Evolutionary conservation across 2,329 filamentous ascomycete genomes (phyloP).

Genomic region (Aspergillus sp.): DNA sequence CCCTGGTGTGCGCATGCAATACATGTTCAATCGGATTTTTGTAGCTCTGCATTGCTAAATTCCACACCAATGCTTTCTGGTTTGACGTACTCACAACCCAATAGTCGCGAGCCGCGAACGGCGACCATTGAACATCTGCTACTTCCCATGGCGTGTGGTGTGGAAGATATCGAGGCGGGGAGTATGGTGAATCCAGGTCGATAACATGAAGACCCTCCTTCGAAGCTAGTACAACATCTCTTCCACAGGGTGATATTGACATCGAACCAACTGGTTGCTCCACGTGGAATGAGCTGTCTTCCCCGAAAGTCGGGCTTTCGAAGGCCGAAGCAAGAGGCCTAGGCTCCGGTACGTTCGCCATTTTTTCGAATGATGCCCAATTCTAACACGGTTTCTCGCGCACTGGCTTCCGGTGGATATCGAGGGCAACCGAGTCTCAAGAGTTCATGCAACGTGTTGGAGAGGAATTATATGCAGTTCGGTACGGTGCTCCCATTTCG

Average conservation of each 20-base stretch:
- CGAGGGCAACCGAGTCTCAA: conserved; percentile 4
- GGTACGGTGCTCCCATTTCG: conserved; percentile 13
- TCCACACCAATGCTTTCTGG: conserved; percentile 92
- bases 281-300: conserved; percentile 78
- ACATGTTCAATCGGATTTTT: conserved; percentile 86
- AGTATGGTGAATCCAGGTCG: conserved; percentile 85
- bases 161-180: conserved; percentile 75
- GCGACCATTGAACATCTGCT: conserved; percentile 94
- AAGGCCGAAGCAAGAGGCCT: conserved; percentile 54
- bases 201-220: conserved; percentile 87
- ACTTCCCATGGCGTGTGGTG: conserved; percentile 92
- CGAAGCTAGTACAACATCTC: conserved; percentile 86
- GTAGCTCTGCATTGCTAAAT: conserved; percentile 65
- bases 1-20: conserved; percentile 76
- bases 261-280: conserved; percentile 78
- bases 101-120: conserved; percentile 81
- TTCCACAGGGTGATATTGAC: conserved; percentile 84
- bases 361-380: conserved; percentile 13
- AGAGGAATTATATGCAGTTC: conserved; percentile 1
- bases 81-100: conserved; percentile 95
- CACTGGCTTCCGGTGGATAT: conserved; percentile 2
- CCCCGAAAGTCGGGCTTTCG: conserved; percentile 83
- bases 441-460: conserved; percentile 7
- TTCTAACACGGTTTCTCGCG: conserved; percentile 1
- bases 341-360: conserved; percentile 32